Conservation (phyloP, 129 eudicot genomes). For the Escallonia rubra region DNA sequence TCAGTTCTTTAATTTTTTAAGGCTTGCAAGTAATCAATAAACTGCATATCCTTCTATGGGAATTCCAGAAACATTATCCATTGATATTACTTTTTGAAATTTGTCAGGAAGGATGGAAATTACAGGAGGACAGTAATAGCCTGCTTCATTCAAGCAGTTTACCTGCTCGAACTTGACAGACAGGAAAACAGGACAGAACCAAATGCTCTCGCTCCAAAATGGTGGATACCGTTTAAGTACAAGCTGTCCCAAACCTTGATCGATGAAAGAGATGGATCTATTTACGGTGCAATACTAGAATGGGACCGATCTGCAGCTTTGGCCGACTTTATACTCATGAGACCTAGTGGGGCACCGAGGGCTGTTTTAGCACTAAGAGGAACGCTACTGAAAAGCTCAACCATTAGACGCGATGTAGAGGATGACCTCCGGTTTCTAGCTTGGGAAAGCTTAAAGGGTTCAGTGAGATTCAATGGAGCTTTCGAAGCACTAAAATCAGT, state of each 20-base stretch:
- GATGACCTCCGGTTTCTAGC: slow-evolving; percentile 91
- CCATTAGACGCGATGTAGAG: slow-evolving; percentile 73
- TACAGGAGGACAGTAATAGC: slow-evolving; percentile 86
- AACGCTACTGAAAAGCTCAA: slow-evolving; percentile 67
- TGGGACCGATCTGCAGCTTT: slow-evolving; percentile 90
- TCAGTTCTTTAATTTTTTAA: too few relatives aligned
- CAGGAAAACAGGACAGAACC: slow-evolving; percentile 53
- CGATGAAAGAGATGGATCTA: slow-evolving; percentile 87
- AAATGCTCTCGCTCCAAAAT: slow-evolving; percentile 80
- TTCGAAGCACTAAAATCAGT: slow-evolving; percentile 52
- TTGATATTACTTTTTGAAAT: too few relatives aligned
- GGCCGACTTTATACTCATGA: slow-evolving; percentile 65
- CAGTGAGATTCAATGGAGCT: slow-evolving; percentile 72
- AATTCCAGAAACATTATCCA: too few relatives aligned
- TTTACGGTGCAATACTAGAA: slow-evolving; percentile 81
- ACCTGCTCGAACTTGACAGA: slow-evolving; percentile 50
- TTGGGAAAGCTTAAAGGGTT: slow-evolving; percentile 93
- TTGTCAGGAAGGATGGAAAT: slow-evolving; percentile 73
- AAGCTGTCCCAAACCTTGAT: slow-evolving; percentile 63
- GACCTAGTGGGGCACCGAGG: slow-evolving; percentile 85
- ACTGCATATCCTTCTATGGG: too few relatives aligned
- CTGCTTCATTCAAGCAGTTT: slow-evolving; percentile 52
- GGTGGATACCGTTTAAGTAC: slow-evolving; percentile 96
- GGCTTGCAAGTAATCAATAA: too few relatives aligned
- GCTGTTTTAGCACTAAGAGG: slow-evolving; percentile 85